Base-by-base conservation (phyloP, 176 grass and related monocot species). In the Cymbopogon citratus region DNA sequence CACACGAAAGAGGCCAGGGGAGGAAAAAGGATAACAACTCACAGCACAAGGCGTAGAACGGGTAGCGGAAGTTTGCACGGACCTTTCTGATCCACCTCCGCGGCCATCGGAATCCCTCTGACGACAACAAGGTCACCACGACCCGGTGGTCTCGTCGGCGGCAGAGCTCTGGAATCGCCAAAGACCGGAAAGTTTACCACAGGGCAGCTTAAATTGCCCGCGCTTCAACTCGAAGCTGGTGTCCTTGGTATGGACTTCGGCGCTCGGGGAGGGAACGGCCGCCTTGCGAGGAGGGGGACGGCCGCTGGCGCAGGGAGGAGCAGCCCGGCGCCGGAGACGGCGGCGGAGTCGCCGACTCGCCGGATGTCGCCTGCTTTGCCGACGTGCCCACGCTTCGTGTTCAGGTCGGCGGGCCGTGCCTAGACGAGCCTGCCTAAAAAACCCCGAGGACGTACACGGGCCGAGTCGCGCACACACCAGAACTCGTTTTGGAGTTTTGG, bases 81-180 rank as follows among this genome's bases (percentile, higher is more conserved):
- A 83, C 86, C 90, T 85, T 91, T 91, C 71, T 85, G 90, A 83
- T 88, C 90, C 14, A 10, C 69, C 60, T 83, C 83, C 9, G 78
- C 46, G 18, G 86, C 73, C 83, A 84, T 92, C 14, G 66, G 83
- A 6, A 25, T 60, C 56, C 3, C n/a, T 49, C 27, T 9, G 66
- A 29, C 14, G 21, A 29, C 52, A 29, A 26, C 31, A 25, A 57
- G 77, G n/a, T 24, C 29, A 24, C 9, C 54, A 24, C 28, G 11
- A 25, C 28, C 2, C 46, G 14, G 33, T 10, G 46, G 64, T 28
- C 39, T 49, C 43, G 41, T 8, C 29, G 64, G 38, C 64, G 63
- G 64, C 63, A 34, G 21, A 38, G 12, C 63, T 66, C 76, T 3
- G 25, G 5, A 14, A 8, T n/a, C 26, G 40, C 41, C 19, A n/a